Evolutionary conservation across 768 basidiomycete genomes (phyloP).

Genomic region (Suillus americanus): DNA sequence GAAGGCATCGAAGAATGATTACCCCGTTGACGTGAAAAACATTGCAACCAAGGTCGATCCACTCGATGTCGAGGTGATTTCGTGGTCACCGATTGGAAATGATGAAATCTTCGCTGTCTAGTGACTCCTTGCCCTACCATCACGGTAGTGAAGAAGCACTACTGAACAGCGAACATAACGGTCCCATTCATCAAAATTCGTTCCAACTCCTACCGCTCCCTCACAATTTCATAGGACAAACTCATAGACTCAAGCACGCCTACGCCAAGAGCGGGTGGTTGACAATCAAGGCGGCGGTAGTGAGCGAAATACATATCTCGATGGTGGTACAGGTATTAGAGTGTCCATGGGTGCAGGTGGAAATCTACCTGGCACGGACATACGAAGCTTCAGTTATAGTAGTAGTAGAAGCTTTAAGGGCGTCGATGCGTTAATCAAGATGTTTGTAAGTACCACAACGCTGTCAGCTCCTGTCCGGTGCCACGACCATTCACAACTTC

Average conservation of each 20-base stretch:
- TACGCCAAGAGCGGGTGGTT: slow-evolving; percentile 25
- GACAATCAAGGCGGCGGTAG: slow-evolving; percentile 22
- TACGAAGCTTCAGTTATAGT: no score
- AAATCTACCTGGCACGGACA: background rate
- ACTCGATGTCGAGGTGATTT: background rate
- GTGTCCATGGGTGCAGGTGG: slow-evolving; percentile 16
- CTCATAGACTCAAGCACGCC: slow-evolving; percentile 11
- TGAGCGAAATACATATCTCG: slow-evolving; percentile 19
- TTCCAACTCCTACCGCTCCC: background rate
- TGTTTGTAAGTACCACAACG: no score
- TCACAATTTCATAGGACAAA: background rate
- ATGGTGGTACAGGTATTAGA: slow-evolving; percentile 21
- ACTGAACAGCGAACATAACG: no score
- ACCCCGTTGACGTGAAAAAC: background rate
- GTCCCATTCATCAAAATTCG: background rate
- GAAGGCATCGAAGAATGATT: background rate
- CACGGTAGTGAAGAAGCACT: no score
- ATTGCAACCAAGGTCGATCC: background rate
- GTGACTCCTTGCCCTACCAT: background rate
- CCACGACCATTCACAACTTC: no score
- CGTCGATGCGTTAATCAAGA: no score
- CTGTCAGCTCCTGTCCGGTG: no score
- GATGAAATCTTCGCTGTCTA: background rate
- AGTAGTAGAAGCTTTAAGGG: no score
- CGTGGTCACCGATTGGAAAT: background rate